Base-by-base conservation (phyloP, 2,329 filamentous ascomycete genomes). In the Simplicillium aogashimaense region DNA sequence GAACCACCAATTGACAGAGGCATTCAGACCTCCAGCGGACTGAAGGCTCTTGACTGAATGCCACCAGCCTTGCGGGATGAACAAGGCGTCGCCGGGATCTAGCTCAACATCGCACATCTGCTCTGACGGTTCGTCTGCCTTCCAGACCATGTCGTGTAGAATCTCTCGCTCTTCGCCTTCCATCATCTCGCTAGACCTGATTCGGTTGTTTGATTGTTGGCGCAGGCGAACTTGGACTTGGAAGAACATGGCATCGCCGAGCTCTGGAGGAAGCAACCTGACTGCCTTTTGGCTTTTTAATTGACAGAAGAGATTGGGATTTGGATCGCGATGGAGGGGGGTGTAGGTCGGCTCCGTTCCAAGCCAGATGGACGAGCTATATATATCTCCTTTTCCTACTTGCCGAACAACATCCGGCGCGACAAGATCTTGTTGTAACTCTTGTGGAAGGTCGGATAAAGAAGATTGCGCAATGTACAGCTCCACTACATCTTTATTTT, bases 121-220 rank as follows among this genome's bases (percentile, higher is more conserved):
- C 49, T 49, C 58, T 44, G 43, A 50, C 16, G 16, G 43, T 30
- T 38, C 43, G 2, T 54, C 46, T 3, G 55, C 48, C 3, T 59
- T 63, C 92, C 90, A 97, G 3, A 95, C 71, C 3, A 72, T 78
- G 2, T 72, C 62, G 47, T 89, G 77, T 12, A 95, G 59, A 3
- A 71, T 64, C 15, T 67, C 59, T 47, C 78, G 78, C 61, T 95
- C 86, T 2, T 65, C 60, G 0, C 88, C 88, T 38, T 80, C 70
- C 88, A 97, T 95, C 89, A 97, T 95, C 55, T 95, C 88, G 10
- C 81, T 72, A 0, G 85, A 84, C 42, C 88, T 72, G 48, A 95
- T 66, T 14, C 66, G 63, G 12, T 69, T 62, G 41, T 58, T 71
- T 3, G 58, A 63, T 3, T 50, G 48, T 32, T 50, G 49, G 1